These are phyloP conservation scores for Chaetoceros muelleri DNA, from an alignment of 108 stramenopile genomes.

Conservation along the genomic window DNA sequence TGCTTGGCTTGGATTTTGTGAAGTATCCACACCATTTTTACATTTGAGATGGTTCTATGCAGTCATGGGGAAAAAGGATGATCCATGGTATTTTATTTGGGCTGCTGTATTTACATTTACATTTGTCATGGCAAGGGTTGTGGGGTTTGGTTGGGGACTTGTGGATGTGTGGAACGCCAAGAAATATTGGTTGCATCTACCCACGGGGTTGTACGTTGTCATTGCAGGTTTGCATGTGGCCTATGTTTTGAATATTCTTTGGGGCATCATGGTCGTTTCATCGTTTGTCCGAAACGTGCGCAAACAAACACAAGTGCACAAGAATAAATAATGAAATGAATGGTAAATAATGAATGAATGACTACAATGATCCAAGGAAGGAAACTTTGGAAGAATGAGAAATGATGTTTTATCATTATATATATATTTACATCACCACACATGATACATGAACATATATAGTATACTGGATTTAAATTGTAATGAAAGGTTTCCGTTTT, in stretches of 20 bases:
- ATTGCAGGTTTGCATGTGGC: slow-evolving; percentile 1
- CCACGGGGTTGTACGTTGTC: slow-evolving; percentile 1
- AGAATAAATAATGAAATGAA: neutral
- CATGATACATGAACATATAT: too few species aligned
- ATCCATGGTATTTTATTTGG: neutral
- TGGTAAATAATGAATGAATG: too few species aligned
- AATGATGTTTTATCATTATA: too few species aligned
- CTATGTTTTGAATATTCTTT: slow-evolving; percentile 13
- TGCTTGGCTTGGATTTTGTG: slow-evolving; percentile 10
- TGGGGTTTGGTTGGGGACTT: slow-evolving; percentile 11
- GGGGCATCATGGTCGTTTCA: slow-evolving; percentile 1
- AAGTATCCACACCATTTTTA: slow-evolving; percentile 14
- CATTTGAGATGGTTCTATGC: slow-evolving; percentile 8
- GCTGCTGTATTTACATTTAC: slow-evolving; percentile 4
- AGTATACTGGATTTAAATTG: too few species aligned
- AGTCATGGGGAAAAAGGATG: neutral
- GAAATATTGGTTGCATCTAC: neutral
- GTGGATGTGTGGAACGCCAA: slow-evolving; percentile 3
- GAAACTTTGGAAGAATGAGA: too few species aligned
- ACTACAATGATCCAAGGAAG: too few species aligned
- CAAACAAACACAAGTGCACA: neutral
- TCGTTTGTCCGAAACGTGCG: neutral
- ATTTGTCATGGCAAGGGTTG: slow-evolving; percentile 4
- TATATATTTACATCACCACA: too few species aligned
- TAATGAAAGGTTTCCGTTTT: too few species aligned